Base-by-base conservation (phyloP, 2,329 filamentous ascomycete genomes). In the Metarhizium album region DNA sequence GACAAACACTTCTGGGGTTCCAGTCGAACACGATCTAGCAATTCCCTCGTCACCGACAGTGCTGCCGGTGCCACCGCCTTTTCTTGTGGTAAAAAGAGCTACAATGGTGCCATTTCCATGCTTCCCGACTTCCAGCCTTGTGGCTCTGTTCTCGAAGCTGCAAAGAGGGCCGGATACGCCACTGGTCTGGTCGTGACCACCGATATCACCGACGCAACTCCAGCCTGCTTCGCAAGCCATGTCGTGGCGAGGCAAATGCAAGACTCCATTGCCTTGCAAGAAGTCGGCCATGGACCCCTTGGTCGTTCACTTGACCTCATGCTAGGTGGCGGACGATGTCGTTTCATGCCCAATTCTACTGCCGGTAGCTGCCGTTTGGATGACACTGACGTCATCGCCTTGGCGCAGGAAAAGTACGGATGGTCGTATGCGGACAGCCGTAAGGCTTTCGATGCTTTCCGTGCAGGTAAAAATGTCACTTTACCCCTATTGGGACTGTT, bases 21-120 rank as follows among this genome's bases (percentile, higher is more conserved):
- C 52, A 94, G 87, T 56, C 79, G 93, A 53, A 98, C 93, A 20
- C 78, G 90, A 51, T 95, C 88, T 48, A 84, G 81, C 58, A 89
- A 79, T 62, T 91, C 85, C 52, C 73, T 97, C 54, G 86, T 98
- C 48, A 98, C 93, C 1, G 93, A 98, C 68, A 95, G 87, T 53
- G 93, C 93, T 4, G 93, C 93, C n/a, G 93, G 93, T 37, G 93
- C 93, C 3, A 98, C 93, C 0, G 93, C 93, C 1, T 98, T 98
- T 67, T 90, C 88, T 2, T 98, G 93, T 62, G 91, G 82, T 20
- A 71, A 76, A 63, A 98, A 98, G 79, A 95, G 85, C 66, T 98
- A 98, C 73, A 98, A 98, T 63, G 90, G 90, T 46, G 93, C 93
- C 58, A 97, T 98, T 59, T 87, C 89, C 9, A 86, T 95, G 49